Evolutionary conservation across 805 yeast species (phyloP), one percentile per base, ranked within the genome.

Genomic region (Metschnikowia lunata): DNA sequence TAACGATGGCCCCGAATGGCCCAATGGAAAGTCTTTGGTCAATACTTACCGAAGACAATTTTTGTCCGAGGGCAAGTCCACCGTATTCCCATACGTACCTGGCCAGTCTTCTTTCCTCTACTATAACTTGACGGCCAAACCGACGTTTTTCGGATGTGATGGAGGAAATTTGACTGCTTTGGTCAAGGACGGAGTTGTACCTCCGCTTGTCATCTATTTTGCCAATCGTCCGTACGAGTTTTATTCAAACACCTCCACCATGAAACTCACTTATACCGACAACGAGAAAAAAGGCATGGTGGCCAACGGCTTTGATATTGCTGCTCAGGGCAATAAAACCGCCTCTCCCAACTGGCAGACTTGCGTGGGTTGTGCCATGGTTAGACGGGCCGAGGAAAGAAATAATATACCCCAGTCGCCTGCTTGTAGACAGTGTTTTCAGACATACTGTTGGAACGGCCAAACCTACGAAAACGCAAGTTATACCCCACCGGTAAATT

Each of bases 81-180:
- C 85, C 26, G 69, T 83, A 2, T 85, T 85, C 74, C 95, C 96
- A 8, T 78, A 84, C 53, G 90, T 88, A 43, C 96, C 96, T 10
- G 90, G 80, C 59, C 66, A 61, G 26, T 64, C 72, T 36, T 75
- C 89, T 0, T 84, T 87, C 61, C 57, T 78, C 26, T 73, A 75
- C 47, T 55, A 67, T 50, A 84, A 84, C 46, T 69, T 87, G 50
- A 82, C 87, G 12, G 69, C 82, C 8, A 75, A 66, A 48, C 95
- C 96, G 40, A 73, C 84, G 0, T 88, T 88, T 67, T 88, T 88
- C 60, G 96, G 96, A 30, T 88, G 96, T 64, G 76, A 85, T 58
- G 74, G 86, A 5, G 52, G 64, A 1, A 84, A 85, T 57, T 66
- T 83, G 58, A 80, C 89, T 7, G 66, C 62, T 12, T 68, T 83